phyloP scores from a whole-genome alignment of 768 basidiomycete genomes.

The Auricularia cornea region DNA sequence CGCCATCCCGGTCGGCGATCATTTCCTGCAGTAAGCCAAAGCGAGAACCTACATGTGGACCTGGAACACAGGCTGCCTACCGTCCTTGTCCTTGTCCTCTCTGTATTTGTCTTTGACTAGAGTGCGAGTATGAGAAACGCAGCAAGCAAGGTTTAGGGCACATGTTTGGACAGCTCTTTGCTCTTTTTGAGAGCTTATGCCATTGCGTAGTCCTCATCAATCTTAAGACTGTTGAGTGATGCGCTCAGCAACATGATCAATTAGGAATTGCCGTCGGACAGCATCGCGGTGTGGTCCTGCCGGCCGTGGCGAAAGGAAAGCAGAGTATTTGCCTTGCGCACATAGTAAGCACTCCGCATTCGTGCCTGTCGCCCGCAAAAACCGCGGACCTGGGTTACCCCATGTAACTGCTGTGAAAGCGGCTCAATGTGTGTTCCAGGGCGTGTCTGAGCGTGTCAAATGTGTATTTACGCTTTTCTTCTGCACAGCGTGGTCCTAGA shows the following conservation, averaged over 20 bases:
- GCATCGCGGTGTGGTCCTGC: no score
- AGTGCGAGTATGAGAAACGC: no score
- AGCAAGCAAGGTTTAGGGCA: no score
- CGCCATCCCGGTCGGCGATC: no score
- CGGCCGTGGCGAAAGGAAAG: no score
- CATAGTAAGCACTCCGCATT: no score
- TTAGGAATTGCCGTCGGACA: not conserved
- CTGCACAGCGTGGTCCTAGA: constrained; percentile 60
- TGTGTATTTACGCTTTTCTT: not conserved
- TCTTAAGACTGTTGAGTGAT: constrained; percentile 32
- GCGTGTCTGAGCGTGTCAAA: not conserved
- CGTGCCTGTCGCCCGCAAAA: not conserved
- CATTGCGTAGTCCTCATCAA: constrained; percentile 72
- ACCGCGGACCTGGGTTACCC: not conserved
- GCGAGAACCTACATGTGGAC: no score
- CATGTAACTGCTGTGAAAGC: not conserved
- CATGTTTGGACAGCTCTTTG: constrained; percentile 74
- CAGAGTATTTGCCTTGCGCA: no score
- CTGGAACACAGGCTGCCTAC: no score
- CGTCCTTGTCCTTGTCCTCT: no score
- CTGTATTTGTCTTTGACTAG: no score
- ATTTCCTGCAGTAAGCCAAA: no score
- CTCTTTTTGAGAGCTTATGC: constrained; percentile 76
- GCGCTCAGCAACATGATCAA: not conserved
- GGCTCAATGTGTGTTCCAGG: not conserved